Percentiles rank a stretch among this genome's conserved stretches.
These are phyloP conservation scores for Tausonia pullulans DNA, from an alignment of 1,284 basidiomycete genomes.

Conservation along the genomic window DNA sequence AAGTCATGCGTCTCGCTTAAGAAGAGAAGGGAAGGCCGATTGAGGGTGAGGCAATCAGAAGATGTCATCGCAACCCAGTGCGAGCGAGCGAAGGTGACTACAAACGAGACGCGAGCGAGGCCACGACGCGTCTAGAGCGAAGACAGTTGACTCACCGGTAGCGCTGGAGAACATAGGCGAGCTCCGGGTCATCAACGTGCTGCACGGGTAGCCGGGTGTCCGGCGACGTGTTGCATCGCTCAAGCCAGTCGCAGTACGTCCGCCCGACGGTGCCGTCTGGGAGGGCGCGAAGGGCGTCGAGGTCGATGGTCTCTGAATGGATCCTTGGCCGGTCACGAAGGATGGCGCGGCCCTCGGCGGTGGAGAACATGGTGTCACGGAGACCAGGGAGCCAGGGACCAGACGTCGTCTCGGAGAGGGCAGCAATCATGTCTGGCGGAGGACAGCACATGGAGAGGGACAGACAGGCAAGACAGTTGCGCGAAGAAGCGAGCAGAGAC, in stretches of 20 bases:
- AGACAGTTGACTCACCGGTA: constrained; percentile 46
- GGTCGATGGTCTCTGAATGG: constrained; percentile 63
- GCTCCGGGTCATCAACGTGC: constrained; percentile 84
- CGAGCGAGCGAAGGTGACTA: not conserved
- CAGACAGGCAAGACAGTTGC: not conserved
- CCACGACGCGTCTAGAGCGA: not conserved
- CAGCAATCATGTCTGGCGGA: constrained; percentile 78
- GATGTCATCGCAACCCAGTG: not conserved
- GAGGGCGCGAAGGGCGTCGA: constrained; percentile 53
- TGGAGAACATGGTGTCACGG: constrained; percentile 65
- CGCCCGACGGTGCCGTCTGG: constrained; percentile 74
- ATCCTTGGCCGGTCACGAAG: constrained; percentile 74
- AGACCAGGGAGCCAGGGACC: constrained; percentile 67
- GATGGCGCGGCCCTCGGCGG: constrained; percentile 68
- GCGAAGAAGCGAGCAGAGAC: not conserved
- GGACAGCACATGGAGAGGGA: not conserved
- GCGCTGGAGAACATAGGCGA: constrained; percentile 94
- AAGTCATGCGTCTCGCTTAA: constrained; percentile 79
- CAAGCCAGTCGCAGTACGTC: constrained; percentile 84
- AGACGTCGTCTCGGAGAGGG: constrained; percentile 80
- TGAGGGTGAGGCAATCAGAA: not conserved
- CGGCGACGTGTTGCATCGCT: constrained; percentile 80
- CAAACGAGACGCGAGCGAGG: not conserved
- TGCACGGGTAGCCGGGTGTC: constrained; percentile 87
- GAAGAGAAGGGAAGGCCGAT: not conserved